Evolutionary conservation across 2,329 filamentous ascomycete genomes (phyloP).

Genomic region (Scedosporium minutisporum): DNA sequence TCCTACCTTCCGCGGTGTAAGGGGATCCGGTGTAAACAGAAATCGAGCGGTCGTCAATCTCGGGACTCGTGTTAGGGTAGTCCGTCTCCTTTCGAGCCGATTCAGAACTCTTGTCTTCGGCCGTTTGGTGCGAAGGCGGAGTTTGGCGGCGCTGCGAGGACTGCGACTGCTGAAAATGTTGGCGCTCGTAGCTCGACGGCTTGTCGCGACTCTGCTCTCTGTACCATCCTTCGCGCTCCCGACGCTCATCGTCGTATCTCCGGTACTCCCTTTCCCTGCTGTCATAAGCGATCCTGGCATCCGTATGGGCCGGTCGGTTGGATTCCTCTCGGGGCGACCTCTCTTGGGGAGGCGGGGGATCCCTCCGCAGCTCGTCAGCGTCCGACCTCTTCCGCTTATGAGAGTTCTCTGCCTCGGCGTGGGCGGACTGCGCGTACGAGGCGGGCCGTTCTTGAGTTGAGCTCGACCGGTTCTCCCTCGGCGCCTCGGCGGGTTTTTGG

Average conservation of each 20-base stretch:
- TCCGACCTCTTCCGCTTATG: conserved; percentile 63
- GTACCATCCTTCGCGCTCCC: conserved; percentile 38
- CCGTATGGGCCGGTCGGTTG: conserved; percentile 19
- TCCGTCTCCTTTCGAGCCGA: conserved; percentile 35
- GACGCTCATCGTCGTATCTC: not conserved
- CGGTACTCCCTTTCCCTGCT: not conserved
- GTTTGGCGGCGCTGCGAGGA: conserved; percentile 24
- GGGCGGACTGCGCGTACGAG: conserved; percentile 30
- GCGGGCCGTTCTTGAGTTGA: conserved; percentile 30
- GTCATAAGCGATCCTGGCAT: conserved; percentile 18
- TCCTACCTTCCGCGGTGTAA: conserved; percentile 38
- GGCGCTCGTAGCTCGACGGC: conserved; percentile 32
- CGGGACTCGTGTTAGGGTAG: conserved; percentile 43
- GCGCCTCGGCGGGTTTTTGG: conserved; percentile 11
- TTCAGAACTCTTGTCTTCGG: conserved; percentile 39
- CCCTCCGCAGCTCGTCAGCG: conserved; percentile 42
- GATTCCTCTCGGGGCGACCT: conserved; percentile 22
- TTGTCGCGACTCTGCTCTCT: conserved; percentile 37
- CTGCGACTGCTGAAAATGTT: conserved; percentile 19
- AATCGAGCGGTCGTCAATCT: conserved; percentile 39
- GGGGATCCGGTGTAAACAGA: conserved; percentile 26
- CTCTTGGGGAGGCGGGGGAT: conserved; percentile 21
- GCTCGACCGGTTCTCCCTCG: conserved; percentile 31
- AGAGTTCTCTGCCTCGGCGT: conserved; percentile 32
- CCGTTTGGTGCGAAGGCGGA: conserved; percentile 33